Evolutionary conservation across 2,329 filamentous ascomycete species (phyloP).

Genomic region (Penicillium digitatum): DNA sequence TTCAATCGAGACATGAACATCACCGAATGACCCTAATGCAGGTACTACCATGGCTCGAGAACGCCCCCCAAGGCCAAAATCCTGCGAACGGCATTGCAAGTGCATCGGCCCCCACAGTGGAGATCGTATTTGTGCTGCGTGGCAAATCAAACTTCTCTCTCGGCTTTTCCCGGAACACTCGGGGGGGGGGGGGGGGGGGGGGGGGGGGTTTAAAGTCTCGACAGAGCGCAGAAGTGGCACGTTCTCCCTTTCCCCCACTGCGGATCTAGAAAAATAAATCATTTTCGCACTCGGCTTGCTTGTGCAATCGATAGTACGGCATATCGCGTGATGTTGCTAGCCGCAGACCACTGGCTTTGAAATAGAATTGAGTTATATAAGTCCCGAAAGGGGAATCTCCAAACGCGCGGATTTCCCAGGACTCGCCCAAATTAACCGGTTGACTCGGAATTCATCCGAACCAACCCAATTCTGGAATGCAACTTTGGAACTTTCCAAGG

Average conservation of each 20-base stretch:
- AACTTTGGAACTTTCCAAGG: background rate
- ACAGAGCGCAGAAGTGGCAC: background rate
- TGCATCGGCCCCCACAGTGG: background rate
- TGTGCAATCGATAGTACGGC: background rate
- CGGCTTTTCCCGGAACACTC: background rate
- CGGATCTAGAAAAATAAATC: background rate
- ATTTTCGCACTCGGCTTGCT: background rate
- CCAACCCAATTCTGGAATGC: background rate
- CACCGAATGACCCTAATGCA: background rate
- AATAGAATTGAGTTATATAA: background rate
- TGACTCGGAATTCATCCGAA: background rate
- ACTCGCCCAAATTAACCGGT: background rate
- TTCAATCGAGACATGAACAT: background rate
- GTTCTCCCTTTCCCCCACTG: background rate
- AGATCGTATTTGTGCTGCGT: background rate
- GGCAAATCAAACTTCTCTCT: background rate
- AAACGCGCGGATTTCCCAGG: background rate
- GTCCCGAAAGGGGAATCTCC: background rate
- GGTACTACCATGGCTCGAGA: background rate
- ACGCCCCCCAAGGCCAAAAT: background rate
- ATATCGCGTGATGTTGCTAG: background rate
- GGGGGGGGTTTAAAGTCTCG: background rate
- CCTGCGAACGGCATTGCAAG: background rate
- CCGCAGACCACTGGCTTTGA: background rate
- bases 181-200: too few species aligned